Conservation (phyloP, 495 filamentous ascomycete species). For the Durotheca rogersii region DNA sequence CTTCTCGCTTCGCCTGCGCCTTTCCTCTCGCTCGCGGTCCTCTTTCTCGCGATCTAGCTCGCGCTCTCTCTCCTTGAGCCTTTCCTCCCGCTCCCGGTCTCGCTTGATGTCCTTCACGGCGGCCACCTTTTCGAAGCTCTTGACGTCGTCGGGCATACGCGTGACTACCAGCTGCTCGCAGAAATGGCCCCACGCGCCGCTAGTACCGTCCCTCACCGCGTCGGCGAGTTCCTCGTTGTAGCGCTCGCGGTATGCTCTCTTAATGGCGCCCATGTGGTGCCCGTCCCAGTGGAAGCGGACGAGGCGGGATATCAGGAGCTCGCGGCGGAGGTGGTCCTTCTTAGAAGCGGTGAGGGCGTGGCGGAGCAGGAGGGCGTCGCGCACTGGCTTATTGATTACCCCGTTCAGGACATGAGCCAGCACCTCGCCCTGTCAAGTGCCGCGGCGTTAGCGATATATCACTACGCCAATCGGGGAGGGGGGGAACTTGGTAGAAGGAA, state of each 20-base stretch:
- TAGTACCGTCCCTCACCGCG: constrained; percentile 53
- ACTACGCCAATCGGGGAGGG: constrained; percentile 5
- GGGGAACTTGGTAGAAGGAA: constrained; percentile 32
- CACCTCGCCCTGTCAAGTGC: constrained; percentile 87
- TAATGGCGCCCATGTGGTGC: constrained; percentile 69
- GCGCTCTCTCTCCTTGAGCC: constrained; percentile 23
- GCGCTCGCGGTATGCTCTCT: constrained; percentile 66
- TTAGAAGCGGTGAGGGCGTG: constrained; percentile 72
- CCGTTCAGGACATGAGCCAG: constrained; percentile 96
- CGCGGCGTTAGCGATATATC: constrained; percentile 8
- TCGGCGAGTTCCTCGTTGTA: constrained; percentile 71
- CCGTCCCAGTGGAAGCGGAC: constrained; percentile 86
- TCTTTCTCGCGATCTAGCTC: constrained; percentile 33
- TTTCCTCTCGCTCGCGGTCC: constrained; percentile 36
- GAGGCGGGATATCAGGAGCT: constrained; percentile 76
- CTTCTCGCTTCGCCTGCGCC: constrained; percentile 11
- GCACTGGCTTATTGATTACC: constrained; percentile 90
- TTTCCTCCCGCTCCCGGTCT: constrained; percentile 17
- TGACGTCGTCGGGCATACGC: constrained; percentile 55
- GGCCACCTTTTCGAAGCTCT: constrained; percentile 45
- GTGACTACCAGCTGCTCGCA: constrained; percentile 54
- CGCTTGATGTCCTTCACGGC: constrained; percentile 24
- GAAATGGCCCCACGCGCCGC: constrained; percentile 54
- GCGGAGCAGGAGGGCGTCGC: constrained; percentile 90
- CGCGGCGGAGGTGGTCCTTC: constrained; percentile 69